Conservation (phyloP, 495 filamentous ascomycete species). For the Cladorrhinum samala region DNA sequence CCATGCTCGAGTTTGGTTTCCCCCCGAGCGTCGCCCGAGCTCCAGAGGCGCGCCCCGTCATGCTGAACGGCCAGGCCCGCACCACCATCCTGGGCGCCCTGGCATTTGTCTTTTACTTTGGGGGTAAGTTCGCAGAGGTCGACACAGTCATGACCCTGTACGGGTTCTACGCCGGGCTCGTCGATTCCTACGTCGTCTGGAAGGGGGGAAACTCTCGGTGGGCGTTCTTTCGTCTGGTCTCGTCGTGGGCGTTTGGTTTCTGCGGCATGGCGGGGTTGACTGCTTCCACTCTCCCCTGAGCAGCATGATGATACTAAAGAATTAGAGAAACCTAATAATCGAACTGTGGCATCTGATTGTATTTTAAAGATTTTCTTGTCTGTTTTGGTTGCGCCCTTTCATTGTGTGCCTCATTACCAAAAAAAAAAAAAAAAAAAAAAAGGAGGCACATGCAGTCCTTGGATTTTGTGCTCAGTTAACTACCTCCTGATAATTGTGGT, state of each 20-base stretch:
- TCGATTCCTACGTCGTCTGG: constrained; percentile 30
- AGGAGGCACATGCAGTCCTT: too few relatives aligned
- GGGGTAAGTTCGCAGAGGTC: constrained; percentile 16
- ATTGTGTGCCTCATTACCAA: too few relatives aligned
- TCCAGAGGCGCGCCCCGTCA: constrained; percentile 22
- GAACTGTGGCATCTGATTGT: too few relatives aligned
- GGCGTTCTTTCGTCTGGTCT: constrained; percentile 29
- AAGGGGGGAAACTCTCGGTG: constrained; percentile 22
- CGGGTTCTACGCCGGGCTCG: constrained; percentile 25
- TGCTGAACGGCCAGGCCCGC: constrained; percentile 22
- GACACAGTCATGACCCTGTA: constrained; percentile 31
- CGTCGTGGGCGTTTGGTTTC: constrained; percentile 20
- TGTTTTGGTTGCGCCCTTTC: too few relatives aligned
- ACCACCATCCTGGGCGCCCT: constrained; percentile 27
- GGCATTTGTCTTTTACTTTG: constrained; percentile 22
- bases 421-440: too few relatives aligned
- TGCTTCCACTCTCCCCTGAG: constrained; percentile 4
- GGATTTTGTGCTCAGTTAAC: too few relatives aligned
- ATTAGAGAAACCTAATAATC: too few relatives aligned
- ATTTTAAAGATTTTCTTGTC: too few relatives aligned
- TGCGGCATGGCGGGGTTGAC: constrained; percentile 28
- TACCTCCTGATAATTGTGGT: too few relatives aligned
- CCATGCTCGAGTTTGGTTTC: constrained; percentile 32
- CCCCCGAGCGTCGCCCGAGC: constrained; percentile 24
- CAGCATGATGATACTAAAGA: not conserved